Evolutionary conservation across 305 asterid genomes (phyloP).

Genomic region (Ruellia speciosa): DNA sequence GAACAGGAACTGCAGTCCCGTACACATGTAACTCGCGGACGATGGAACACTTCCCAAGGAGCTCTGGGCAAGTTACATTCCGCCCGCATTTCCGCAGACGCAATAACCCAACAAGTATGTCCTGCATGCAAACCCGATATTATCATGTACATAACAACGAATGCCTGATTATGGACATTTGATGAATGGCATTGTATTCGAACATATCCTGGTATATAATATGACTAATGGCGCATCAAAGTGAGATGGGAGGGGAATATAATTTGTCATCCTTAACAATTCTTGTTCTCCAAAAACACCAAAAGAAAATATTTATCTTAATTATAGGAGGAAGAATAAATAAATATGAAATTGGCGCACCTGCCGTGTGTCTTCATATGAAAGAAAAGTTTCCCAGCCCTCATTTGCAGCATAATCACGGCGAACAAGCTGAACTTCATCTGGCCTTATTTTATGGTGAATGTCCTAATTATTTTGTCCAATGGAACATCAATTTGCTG

Average conservation of each 20-base stretch:
- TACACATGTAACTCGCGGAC: constrained; percentile 91
- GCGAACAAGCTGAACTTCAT: constrained; percentile 93
- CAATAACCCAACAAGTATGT: constrained; percentile 84
- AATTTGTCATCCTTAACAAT: no score
- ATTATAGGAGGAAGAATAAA: neutral
- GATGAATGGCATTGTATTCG: neutral
- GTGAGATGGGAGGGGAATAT: no score
- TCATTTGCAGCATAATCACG: constrained; percentile 96
- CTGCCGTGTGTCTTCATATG: constrained; percentile 95
- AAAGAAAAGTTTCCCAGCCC: constrained; percentile 98
- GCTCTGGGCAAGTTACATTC: constrained; percentile 80
- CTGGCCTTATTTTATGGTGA: constrained; percentile 85
- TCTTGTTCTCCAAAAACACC: no score
- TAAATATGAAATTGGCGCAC: constrained; percentile 25
- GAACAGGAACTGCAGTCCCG: constrained; percentile 97
- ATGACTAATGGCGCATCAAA: no score
- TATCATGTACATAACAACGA: neutral
- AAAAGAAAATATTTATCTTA: no score
- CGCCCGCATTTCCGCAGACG: constrained; percentile 83
- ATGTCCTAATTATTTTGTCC: constrained; percentile 56
- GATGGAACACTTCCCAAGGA: constrained; percentile 78
- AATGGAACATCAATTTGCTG: constrained; percentile 22
- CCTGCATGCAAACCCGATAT: constrained; percentile 37
- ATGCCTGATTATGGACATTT: neutral
- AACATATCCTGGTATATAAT: neutral